These are phyloP conservation scores for Sporothrix schenckii DNA, from an alignment of 2,329 filamentous ascomycete genomes.

Conservation along the genomic window DNA sequence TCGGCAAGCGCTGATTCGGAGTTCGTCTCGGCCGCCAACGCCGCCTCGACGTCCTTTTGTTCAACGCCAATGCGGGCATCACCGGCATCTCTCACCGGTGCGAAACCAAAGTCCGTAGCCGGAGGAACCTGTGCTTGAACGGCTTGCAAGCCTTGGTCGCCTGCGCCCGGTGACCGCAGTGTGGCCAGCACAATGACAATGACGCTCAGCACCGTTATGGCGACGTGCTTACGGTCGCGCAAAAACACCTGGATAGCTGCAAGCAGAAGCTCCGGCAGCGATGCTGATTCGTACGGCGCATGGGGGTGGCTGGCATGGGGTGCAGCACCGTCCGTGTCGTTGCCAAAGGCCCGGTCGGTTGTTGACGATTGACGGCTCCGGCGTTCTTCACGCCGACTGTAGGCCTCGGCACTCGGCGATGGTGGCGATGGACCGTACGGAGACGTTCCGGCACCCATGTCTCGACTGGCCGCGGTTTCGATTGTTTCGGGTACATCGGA, in stretches of 20 bases:
- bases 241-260: conserved; percentile 58
- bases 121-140: conserved; percentile 4
- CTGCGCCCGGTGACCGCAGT: conserved; percentile 40
- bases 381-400: conserved; percentile 42
- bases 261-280: conserved; percentile 57
- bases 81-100: not conserved
- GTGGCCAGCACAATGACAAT: conserved; percentile 57
- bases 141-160: not conserved
- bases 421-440: conserved; percentile 40
- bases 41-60: not conserved
- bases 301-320: not conserved
- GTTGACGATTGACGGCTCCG: conserved; percentile 34
- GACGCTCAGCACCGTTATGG: conserved; percentile 58
- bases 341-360: not conserved
- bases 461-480: conserved; percentile 33
- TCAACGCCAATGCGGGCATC: not conserved
- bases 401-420: conserved; percentile 40
- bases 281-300: conserved; percentile 47
- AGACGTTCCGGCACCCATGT: conserved; percentile 32
- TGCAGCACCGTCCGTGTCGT: not conserved
- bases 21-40: conserved; percentile 20
- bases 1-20: not conserved
- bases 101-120: not conserved
- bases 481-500: conserved; percentile 9
- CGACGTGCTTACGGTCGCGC: conserved; percentile 61